These are phyloP conservation scores for Ustilago lituana DNA, from an alignment of 1,284 basidiomycete species.

Conservation along the genomic window DNA sequence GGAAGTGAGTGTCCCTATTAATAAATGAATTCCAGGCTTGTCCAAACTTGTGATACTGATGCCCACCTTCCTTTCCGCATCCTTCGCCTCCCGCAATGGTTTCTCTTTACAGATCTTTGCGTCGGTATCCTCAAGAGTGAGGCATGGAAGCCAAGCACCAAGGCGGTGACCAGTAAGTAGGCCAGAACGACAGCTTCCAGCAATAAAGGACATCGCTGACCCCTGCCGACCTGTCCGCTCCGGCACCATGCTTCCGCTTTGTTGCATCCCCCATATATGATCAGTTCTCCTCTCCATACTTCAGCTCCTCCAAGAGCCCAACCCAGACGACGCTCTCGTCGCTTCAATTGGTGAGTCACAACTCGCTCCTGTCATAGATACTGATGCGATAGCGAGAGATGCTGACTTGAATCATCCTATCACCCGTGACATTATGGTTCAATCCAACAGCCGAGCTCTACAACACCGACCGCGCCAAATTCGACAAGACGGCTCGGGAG, in stretches of 20 bases:
- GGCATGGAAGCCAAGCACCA: conserved; percentile 67
- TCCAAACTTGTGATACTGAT: neutral
- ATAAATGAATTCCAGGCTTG: no score
- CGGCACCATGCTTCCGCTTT: neutral
- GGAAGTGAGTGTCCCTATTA: conserved; percentile 62
- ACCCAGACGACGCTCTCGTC: conserved; percentile 64
- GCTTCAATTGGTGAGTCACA: conserved; percentile 60
- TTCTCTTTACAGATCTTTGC: conserved; percentile 45
- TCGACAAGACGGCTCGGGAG: conserved; percentile 57
- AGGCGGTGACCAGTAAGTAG: conserved; percentile 62
- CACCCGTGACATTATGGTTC: no score
- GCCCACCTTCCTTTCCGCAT: neutral
- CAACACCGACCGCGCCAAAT: conserved; percentile 56
- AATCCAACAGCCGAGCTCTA: conserved; percentile 56
- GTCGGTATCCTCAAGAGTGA: conserved; percentile 66
- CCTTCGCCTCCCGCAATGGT: neutral
- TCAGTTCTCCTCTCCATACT: conserved; percentile 61
- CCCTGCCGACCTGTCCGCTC: no score
- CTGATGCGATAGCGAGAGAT: no score
- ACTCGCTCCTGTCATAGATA: no score
- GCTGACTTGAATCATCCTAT: neutral
- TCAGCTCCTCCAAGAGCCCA: conserved; percentile 62
- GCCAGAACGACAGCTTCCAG: no score
- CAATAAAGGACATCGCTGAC: neutral
- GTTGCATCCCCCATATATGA: neutral